Evolutionary conservation across 73 alveolate species (phyloP).

Genomic region (Paramecium sexaurelia): DNA sequence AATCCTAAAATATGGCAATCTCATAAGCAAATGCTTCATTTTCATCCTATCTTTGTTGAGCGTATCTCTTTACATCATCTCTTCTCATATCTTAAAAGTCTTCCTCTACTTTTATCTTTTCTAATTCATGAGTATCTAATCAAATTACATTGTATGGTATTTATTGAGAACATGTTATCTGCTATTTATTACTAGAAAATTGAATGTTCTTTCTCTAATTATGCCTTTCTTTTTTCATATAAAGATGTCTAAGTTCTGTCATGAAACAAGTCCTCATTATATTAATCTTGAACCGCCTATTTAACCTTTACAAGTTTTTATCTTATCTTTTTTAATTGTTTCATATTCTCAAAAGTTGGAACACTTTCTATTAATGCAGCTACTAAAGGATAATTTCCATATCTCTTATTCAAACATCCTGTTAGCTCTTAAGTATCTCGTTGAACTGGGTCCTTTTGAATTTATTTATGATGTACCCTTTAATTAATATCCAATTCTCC

Average conservation of each 20-base stretch:
- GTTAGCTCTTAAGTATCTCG: conserved; percentile 14
- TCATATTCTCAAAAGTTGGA: conserved; percentile 48
- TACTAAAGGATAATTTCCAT: conserved; percentile 34
- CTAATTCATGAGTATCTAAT: background rate
- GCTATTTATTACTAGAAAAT: conserved; percentile 32
- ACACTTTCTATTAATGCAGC: conserved; percentile 56
- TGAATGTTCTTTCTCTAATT: conserved; percentile 25
- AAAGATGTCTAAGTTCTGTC: conserved; percentile 42
- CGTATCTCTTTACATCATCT: background rate
- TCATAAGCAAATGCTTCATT: conserved; percentile 50
- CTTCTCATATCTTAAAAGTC: conserved; percentile 53
- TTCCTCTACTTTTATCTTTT: conserved; percentile 12
- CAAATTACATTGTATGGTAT: background rate
- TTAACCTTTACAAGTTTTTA: background rate
- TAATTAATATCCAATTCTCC: conserved; percentile 53
- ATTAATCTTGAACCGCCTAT: conserved; percentile 8
- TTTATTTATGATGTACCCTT: background rate
- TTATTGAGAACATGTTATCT: background rate
- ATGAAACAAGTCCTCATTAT: conserved; percentile 50
- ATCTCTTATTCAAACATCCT: conserved; percentile 28
- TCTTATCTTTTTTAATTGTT: conserved; percentile 34
- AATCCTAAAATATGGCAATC: conserved; percentile 28
- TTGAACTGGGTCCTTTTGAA: background rate
- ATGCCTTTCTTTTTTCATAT: conserved; percentile 12
- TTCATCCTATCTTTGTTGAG: conserved; percentile 28